Evolutionary conservation across 2,329 filamentous ascomycete genomes (phyloP).

Genomic region (Aspergillus sp.): DNA sequence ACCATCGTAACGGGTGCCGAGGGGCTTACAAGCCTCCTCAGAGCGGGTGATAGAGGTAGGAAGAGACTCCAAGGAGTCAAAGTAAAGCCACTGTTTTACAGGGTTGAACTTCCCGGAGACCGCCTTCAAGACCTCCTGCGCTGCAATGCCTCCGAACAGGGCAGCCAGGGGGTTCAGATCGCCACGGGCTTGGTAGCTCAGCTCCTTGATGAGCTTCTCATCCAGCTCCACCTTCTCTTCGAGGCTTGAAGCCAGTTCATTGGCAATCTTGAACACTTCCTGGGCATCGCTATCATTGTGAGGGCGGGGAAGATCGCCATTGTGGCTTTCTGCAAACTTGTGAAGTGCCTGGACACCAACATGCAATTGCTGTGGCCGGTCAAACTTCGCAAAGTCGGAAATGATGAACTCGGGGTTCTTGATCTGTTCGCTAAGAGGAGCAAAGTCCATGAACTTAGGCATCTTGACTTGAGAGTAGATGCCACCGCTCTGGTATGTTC

Average conservation of each 20-base stretch:
- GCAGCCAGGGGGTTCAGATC: conserved; percentile 91
- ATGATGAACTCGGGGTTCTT: conserved; percentile 87
- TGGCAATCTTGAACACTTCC: conserved; percentile 73
- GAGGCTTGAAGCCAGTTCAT: conserved; percentile 66
- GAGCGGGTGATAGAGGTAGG: conserved; percentile 73
- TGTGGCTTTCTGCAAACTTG: conserved; percentile 73
- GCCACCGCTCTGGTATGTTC: conserved; percentile 83
- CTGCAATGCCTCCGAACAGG: conserved; percentile 89
- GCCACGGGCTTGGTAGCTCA: conserved; percentile 91
- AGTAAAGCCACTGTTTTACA: conserved; percentile 95
- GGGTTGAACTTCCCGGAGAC: conserved; percentile 97
- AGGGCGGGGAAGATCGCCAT: conserved; percentile 72
- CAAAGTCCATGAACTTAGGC: conserved; percentile 91
- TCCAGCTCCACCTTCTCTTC: conserved; percentile 81
- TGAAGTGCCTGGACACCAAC: conserved; percentile 91
- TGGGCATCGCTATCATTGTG: conserved; percentile 82
- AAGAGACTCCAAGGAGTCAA: conserved; percentile 95
- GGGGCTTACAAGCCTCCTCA: conserved; percentile 84
- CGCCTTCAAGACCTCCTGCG: conserved; percentile 94
- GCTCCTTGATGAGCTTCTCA: conserved; percentile 87
- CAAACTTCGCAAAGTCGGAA: conserved; percentile 97
- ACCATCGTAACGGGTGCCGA: conserved; percentile 86
- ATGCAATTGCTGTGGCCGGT: conserved; percentile 89
- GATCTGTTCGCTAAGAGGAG: conserved; percentile 73
- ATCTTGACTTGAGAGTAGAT: conserved; percentile 97